Evolutionary conservation across 2,329 filamentous ascomycete genomes (phyloP).

Genomic region (Cladosporium sp.): DNA sequence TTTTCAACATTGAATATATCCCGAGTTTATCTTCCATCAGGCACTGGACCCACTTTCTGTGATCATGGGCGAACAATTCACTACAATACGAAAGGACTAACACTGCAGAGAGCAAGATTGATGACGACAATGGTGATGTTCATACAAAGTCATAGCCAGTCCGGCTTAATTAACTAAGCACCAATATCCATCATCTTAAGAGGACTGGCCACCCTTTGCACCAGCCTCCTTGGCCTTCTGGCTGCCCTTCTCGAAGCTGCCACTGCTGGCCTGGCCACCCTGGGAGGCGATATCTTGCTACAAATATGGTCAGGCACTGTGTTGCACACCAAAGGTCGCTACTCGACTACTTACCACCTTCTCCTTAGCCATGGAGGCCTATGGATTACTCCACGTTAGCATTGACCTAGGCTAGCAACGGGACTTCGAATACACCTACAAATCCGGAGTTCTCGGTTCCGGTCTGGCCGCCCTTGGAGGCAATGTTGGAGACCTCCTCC

Average conservation of each 20-base stretch:
- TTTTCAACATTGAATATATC: no score
- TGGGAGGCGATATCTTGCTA: slow-evolving; percentile 40
- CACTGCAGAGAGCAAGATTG: not conserved
- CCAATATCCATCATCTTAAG: not conserved
- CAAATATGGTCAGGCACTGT: not conserved
- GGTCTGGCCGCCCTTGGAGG: slow-evolving; percentile 43
- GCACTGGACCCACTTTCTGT: no score
- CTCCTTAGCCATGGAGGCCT: slow-evolving; percentile 8
- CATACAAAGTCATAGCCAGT: slow-evolving; percentile 3
- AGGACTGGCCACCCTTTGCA: slow-evolving; percentile 14
- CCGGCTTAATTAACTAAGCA: slow-evolving; percentile 12
- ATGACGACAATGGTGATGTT: not conserved
- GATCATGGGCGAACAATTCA: no score
- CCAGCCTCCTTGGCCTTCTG: slow-evolving; percentile 18
- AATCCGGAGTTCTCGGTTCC: slow-evolving; percentile 13
- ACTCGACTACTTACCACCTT: slow-evolving; percentile 1
- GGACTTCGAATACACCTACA: not conserved
- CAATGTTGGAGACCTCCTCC: slow-evolving; percentile 43
- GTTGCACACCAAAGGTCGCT: not conserved
- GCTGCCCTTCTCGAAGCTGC: slow-evolving; percentile 14
- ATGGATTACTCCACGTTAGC: not conserved
- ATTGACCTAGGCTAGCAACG: no score
- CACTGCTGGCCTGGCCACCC: slow-evolving; percentile 37
- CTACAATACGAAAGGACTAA: no score
- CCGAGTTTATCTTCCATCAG: no score